phyloP scores from a whole-genome alignment of 2,329 filamentous ascomycete species.

The Hansfordia pulvinata region DNA sequence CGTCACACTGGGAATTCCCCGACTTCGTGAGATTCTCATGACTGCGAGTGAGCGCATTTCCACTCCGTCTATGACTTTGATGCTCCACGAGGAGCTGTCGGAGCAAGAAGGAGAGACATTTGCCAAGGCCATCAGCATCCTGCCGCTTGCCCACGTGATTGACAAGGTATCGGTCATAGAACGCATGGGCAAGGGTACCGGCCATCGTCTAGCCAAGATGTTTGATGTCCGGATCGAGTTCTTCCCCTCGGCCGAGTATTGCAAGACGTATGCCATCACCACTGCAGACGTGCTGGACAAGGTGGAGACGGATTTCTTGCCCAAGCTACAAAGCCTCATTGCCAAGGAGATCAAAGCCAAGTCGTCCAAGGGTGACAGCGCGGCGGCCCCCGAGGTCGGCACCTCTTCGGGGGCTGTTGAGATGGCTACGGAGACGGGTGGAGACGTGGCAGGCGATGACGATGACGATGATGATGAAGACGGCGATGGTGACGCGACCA shows the following conservation, averaged over 20 bases:
- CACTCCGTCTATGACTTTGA: constrained; percentile 80
- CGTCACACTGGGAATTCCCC: constrained; percentile 95
- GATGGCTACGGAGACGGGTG: constrained; percentile 25
- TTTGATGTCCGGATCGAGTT: constrained; percentile 75
- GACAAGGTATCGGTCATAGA: constrained; percentile 74
- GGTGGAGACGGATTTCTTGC: constrained; percentile 70
- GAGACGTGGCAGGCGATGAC: constrained; percentile 26
- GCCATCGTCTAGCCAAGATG: constrained; percentile 61
- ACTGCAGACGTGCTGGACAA: constrained; percentile 64
- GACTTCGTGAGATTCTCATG: constrained; percentile 96
- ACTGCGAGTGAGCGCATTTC: constrained; percentile 82
- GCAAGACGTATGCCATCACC: constrained; percentile 70
- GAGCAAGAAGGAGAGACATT: constrained; percentile 61
- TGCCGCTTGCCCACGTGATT: constrained; percentile 72
- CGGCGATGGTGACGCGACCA: constrained; percentile 66
- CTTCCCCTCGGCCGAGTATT: constrained; percentile 76
- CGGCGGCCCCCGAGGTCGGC: constrained; percentile 64
- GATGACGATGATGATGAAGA: constrained; percentile 59
- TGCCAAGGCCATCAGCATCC: constrained; percentile 79
- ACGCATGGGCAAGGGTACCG: constrained; percentile 57
- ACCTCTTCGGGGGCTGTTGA: constrained; percentile 38
- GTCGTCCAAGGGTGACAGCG: constrained; percentile 44
- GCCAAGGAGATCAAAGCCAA: constrained; percentile 78
- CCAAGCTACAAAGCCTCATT: constrained; percentile 55
- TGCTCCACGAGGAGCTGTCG: constrained; percentile 59